These are phyloP conservation scores for Torulaspora globosa DNA, from an alignment of 1,139 yeast species.

Conservation along the genomic window DNA sequence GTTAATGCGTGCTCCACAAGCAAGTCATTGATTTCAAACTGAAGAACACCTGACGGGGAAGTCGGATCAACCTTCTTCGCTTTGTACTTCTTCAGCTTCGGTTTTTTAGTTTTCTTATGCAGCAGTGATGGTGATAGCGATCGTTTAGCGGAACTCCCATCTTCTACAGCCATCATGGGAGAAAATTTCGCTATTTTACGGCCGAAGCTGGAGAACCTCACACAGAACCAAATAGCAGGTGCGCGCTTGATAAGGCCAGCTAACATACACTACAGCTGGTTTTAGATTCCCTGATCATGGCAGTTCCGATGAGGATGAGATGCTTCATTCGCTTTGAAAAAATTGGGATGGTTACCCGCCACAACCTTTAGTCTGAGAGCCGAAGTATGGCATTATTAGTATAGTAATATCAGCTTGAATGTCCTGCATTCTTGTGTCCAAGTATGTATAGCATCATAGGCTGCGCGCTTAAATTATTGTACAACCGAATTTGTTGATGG, in stretches of 20 bases:
- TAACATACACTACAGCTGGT: slow-evolving; percentile 1
- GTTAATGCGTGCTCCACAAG: slow-evolving; percentile 44
- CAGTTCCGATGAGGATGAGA: slow-evolving; percentile 7
- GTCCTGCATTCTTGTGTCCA: not conserved
- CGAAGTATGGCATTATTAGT: not conserved
- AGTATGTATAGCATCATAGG: not conserved
- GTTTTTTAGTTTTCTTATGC: slow-evolving; percentile 31
- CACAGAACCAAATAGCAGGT: not conserved
- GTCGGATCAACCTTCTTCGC: slow-evolving; percentile 67
- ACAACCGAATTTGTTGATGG: slow-evolving; percentile 12
- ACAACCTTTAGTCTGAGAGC: not conserved
- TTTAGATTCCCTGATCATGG: not conserved
- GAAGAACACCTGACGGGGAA: slow-evolving; percentile 75
- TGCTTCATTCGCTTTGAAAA: slow-evolving; percentile 2
- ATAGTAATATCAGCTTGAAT: not conserved
- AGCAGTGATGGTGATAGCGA: slow-evolving; percentile 3
- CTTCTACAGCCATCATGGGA: slow-evolving; percentile 2
- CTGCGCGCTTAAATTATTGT: slow-evolving; percentile 7
- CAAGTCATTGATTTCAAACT: slow-evolving; percentile 65
- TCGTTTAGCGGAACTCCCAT: slow-evolving; percentile 5
- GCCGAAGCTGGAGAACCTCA: not conserved
- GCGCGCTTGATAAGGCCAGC: not conserved
- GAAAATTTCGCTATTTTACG: not conserved
- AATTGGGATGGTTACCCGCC: slow-evolving; percentile 5
- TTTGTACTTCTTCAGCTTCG: slow-evolving; percentile 48